Evolutionary conservation across 345 rosid species (phyloP).

Genomic region (Sisymbrium altissimum): DNA sequence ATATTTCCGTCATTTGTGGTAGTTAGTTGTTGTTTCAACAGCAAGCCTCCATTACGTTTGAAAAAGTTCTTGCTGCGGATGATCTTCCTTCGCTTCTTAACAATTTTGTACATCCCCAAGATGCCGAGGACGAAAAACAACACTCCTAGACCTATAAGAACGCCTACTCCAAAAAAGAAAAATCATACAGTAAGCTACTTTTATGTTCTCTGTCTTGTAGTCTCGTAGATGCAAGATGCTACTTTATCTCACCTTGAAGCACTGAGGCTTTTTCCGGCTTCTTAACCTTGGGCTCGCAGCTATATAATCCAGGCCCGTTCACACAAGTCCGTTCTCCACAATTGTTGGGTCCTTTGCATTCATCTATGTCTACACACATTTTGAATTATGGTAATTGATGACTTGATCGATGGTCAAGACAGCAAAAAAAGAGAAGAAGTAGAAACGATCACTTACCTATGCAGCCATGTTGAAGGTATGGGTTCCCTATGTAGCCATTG

Average conservation of each 20-base stretch:
- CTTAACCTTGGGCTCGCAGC: too few relatives aligned
- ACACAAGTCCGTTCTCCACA: too few relatives aligned
- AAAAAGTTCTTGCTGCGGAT: too few relatives aligned
- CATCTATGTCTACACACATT: slow-evolving; percentile 25
- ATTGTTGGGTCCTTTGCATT: slow-evolving; percentile 26
- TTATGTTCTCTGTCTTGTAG: too few relatives aligned
- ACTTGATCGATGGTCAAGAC: neutral
- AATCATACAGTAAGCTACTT: too few relatives aligned
- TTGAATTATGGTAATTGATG: neutral
- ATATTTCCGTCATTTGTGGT: too few relatives aligned
- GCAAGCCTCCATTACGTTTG: too few relatives aligned
- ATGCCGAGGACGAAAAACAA: neutral
- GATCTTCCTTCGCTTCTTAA: slow-evolving; percentile 14
- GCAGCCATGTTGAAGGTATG: slow-evolving; percentile 37
- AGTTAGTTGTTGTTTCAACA: too few relatives aligned
- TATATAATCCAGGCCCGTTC: too few relatives aligned
- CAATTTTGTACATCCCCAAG: neutral
- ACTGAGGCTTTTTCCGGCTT: neutral
- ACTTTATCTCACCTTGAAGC: slow-evolving; percentile 20
- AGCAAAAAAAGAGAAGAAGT: neutral
- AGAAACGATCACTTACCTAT: slow-evolving; percentile 35
- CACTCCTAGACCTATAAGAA: slow-evolving; percentile 13
- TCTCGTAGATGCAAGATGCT: neutral
- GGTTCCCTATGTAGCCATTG: slow-evolving; percentile 40
- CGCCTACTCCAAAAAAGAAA: too few relatives aligned